Evolutionary conservation across 305 asterid species (phyloP).

Genomic region (Withania somnifera): DNA sequence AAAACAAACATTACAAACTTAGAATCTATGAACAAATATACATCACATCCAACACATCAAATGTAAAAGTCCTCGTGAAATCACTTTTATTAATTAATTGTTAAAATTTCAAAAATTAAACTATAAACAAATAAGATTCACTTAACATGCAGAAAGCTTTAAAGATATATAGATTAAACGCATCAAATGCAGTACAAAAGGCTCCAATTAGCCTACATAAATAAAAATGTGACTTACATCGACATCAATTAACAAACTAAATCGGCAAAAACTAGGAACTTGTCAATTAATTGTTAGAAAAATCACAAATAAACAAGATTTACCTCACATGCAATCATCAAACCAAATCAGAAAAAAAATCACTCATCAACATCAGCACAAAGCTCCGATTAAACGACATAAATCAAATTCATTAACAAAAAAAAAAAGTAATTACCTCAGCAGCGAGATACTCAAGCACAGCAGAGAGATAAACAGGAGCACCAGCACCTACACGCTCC

Average conservation of each 20-base stretch:
- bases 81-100: not conserved
- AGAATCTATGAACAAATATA: not conserved
- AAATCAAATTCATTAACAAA: not conserved
- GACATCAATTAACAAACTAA: too few relatives aligned
- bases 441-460: constrained; percentile 14
- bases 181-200: too few relatives aligned
- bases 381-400: not conserved
- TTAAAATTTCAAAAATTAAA: not conserved
- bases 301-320: not conserved
- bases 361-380: not conserved
- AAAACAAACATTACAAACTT: not conserved
- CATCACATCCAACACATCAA: too few relatives aligned
- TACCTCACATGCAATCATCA: not conserved
- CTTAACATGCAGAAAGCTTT: not conserved
- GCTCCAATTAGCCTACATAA: too few relatives aligned
- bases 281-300: not conserved
- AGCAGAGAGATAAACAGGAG: constrained; percentile 9
- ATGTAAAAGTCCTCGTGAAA: too few relatives aligned
- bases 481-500: constrained; percentile 15
- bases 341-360: not conserved
- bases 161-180: not conserved
- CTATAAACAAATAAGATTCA: not conserved
- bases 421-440: not conserved
- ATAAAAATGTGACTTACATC: too few relatives aligned
- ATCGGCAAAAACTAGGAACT: too few relatives aligned